Conservation (phyloP, 2,329 filamentous ascomycete genomes). For the Leptographium wingfieldii region DNA sequence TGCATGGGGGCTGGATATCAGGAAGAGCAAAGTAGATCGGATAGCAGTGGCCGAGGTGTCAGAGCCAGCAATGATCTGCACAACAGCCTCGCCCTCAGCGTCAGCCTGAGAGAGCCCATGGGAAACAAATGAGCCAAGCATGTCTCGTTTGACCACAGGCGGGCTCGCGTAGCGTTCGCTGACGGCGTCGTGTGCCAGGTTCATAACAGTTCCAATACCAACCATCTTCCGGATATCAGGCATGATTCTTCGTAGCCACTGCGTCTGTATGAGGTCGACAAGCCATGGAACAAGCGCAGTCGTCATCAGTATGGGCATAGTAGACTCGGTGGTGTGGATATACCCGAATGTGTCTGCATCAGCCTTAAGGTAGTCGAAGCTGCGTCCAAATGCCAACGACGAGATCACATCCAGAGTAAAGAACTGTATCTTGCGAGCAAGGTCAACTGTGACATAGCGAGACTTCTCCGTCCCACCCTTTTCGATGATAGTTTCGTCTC, state of each 20-base stretch:
- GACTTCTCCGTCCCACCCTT: neutral
- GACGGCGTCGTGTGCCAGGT: conserved; percentile 12
- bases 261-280: conserved; percentile 25
- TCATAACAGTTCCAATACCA: conserved; percentile 11
- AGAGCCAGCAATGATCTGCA: conserved; percentile 22
- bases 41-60: conserved; percentile 19
- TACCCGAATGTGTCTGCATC: conserved; percentile 34
- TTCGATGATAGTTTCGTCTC: neutral
- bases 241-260: conserved; percentile 20
- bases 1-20: conserved; percentile 14
- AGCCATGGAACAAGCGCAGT: conserved; percentile 32
- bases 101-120: conserved; percentile 26
- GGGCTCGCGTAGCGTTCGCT: conserved; percentile 8
- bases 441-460: conserved; percentile 18
- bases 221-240: conserved; percentile 10
- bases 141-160: conserved; percentile 14
- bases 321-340: conserved; percentile 19
- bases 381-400: conserved; percentile 34
- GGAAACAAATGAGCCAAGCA: conserved; percentile 28
- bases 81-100: conserved; percentile 30
- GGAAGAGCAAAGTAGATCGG: conserved; percentile 16
- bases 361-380: conserved; percentile 32
- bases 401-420: conserved; percentile 44
- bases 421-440: conserved; percentile 36
- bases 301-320: conserved; percentile 27